Evolutionary conservation across 1,139 yeast species (phyloP).

Genomic region (Torulaspora pretoriensis): DNA sequence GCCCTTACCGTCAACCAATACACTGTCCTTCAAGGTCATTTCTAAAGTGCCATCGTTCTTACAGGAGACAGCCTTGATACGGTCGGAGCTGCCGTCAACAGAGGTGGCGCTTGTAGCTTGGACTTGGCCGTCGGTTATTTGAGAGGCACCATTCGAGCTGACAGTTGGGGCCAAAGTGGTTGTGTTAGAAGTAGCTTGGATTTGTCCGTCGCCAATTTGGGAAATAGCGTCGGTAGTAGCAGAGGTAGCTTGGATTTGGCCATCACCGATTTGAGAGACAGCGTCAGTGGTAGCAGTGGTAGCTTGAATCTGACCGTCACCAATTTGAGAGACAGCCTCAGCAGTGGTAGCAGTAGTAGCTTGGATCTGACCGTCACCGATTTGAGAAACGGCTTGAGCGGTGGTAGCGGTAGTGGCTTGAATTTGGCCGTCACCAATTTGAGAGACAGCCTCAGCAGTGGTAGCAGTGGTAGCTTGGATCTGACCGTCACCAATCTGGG

Average conservation of each 20-base stretch:
- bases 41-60: conserved; percentile 48
- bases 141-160: conserved; percentile 36
- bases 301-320: conserved; percentile 58
- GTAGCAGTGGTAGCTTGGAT: conserved; percentile 45
- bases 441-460: conserved; percentile 38
- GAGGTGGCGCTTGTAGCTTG: conserved; percentile 42
- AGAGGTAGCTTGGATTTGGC: conserved; percentile 42
- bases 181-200: conserved; percentile 13
- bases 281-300: conserved; percentile 38
- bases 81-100: conserved; percentile 48
- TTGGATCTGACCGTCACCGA: conserved; percentile 58
- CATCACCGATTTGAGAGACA: conserved; percentile 50
- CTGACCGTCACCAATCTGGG: conserved; percentile 50
- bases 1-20: conserved; percentile 59
- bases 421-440: conserved; percentile 52
- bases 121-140: conserved; percentile 60
- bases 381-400: conserved; percentile 46
- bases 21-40: conserved; percentile 50
- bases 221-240: conserved; percentile 30
- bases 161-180: conserved; percentile 43
- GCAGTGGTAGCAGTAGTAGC: conserved; percentile 40
- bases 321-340: conserved; percentile 47
- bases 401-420: conserved; percentile 44
- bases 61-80: conserved; percentile 42
- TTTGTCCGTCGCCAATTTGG: conserved; percentile 14